Evolutionary conservation across 2,329 filamentous ascomycete species (phyloP).

Genomic region (Emmonsiellopsis sp.): DNA sequence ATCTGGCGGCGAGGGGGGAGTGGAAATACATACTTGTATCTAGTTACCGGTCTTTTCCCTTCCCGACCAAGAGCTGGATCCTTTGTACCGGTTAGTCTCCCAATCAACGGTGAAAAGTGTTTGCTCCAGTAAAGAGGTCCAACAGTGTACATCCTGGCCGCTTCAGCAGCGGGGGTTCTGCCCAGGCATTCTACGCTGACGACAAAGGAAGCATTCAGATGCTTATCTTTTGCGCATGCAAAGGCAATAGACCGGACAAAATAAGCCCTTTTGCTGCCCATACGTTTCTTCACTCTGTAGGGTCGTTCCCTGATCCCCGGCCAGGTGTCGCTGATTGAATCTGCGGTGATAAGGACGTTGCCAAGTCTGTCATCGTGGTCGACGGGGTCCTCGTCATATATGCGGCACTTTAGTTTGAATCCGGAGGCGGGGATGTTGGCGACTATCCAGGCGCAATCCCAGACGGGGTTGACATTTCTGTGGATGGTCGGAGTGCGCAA

Average conservation of each 20-base stretch:
- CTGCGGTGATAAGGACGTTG: slow-evolving; percentile 65
- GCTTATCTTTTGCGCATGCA: slow-evolving; percentile 51
- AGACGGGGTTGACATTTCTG: slow-evolving; percentile 62
- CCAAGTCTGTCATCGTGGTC: slow-evolving; percentile 83
- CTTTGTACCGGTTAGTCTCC: slow-evolving; percentile 65
- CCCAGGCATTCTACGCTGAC: slow-evolving; percentile 73
- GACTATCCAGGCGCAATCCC: slow-evolving; percentile 81
- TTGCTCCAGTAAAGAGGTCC: slow-evolving; percentile 69
- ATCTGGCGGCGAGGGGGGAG: too few species aligned
- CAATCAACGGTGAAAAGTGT: slow-evolving; percentile 84
- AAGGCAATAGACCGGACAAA: slow-evolving; percentile 59
- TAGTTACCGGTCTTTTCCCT: slow-evolving; percentile 50
- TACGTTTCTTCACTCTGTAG: slow-evolving; percentile 66
- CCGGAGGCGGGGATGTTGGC: slow-evolving; percentile 75
- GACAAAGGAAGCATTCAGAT: slow-evolving; percentile 61
- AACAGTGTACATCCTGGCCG: slow-evolving; percentile 67
- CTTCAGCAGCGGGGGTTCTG: slow-evolving; percentile 55
- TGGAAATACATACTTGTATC: slow-evolving; percentile 59
- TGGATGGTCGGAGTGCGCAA: slow-evolving; percentile 70
- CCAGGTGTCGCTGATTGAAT: slow-evolving; percentile 56
- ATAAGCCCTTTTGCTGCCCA: slow-evolving; percentile 82
- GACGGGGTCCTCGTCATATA: slow-evolving; percentile 84
- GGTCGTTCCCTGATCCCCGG: slow-evolving; percentile 54
- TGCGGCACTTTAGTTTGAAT: slow-evolving; percentile 72
- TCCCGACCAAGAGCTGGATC: slow-evolving; percentile 50